Conservation (phyloP, 1,284 basidiomycete species). For the Inonotus obliquus region DNA sequence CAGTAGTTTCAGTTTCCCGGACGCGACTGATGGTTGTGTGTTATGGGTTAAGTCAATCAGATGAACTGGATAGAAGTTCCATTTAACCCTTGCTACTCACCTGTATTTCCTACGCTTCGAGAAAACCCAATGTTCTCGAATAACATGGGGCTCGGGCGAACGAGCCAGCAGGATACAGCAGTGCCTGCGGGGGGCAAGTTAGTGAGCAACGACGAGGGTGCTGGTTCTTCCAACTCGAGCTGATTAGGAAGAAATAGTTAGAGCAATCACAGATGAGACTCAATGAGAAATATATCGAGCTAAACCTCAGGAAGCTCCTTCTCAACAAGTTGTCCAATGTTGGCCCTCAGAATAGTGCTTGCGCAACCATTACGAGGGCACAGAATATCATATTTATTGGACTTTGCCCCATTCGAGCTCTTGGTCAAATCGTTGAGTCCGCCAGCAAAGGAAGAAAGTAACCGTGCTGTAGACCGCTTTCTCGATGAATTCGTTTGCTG, state of each 20-base stretch:
- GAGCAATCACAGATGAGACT: background rate
- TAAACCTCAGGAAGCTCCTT: conserved; percentile 54
- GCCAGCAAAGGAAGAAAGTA: conserved; percentile 40
- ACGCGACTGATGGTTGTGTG: background rate
- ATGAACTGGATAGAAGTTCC: background rate
- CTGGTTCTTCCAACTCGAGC: conserved; percentile 16
- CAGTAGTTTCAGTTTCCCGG: conserved; percentile 53
- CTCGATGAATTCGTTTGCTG: conserved; percentile 28
- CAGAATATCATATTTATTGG: conserved; percentile 65
- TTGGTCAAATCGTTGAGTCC: conserved; percentile 42
- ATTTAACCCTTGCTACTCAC: conserved; percentile 23
- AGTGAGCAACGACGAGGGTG: conserved; percentile 9
- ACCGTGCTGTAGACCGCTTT: conserved; percentile 31
- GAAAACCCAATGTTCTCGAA: conserved; percentile 95
- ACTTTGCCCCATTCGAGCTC: conserved; percentile 24
- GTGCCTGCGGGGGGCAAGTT: conserved; percentile 26
- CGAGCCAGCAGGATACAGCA: conserved; percentile 69
- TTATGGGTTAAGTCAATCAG: no score
- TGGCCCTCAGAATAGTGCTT: conserved; percentile 69
- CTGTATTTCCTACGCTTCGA: conserved; percentile 25
- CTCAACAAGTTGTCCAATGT: conserved; percentile 58
- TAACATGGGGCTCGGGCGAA: conserved; percentile 72
- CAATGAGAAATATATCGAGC: background rate
- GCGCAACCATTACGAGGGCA: conserved; percentile 75
- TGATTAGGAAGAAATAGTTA: background rate